Conservation (phyloP, 345 rosid genomes). For the Ailanthus altissimus region DNA sequence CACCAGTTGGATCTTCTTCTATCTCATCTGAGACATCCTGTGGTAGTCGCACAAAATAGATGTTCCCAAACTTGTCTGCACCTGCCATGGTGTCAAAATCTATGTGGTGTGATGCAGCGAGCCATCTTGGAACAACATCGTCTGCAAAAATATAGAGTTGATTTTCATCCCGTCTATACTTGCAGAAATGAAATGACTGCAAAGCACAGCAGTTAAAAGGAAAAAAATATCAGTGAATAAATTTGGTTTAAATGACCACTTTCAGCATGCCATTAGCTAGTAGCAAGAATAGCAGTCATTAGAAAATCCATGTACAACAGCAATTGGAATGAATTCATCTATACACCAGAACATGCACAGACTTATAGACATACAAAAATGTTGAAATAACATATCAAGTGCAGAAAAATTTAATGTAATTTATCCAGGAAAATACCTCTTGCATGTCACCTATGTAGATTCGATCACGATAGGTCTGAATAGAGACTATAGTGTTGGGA, state of each 20-base stretch:
- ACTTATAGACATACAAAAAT: neutral
- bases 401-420: neutral
- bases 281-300: neutral
- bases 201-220: conserved; percentile 15
- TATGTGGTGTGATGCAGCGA: conserved; percentile 84
- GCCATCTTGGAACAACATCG: conserved; percentile 95
- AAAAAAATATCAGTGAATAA: neutral
- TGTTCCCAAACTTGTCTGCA: conserved; percentile 91
- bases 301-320: conserved; percentile 6
- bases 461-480: conserved; percentile 89
- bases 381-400: neutral
- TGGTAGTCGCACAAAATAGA: conserved; percentile 80
- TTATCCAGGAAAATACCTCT: conserved; percentile 56
- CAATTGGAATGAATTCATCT: neutral
- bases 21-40: conserved; percentile 98
- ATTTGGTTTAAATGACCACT: neutral
- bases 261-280: neutral
- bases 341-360: neutral
- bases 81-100: conserved; percentile 98
- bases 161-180: conserved; percentile 96
- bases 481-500: conserved; percentile 75
- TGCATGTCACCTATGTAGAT: conserved; percentile 95
- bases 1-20: conserved; percentile 97
- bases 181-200: conserved; percentile 99
- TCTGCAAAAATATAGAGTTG: conserved; percentile 94